These are phyloP conservation scores for Diaporthe sp. DNA, from an alignment of 2,329 filamentous ascomycete species.

Conservation along the genomic window DNA sequence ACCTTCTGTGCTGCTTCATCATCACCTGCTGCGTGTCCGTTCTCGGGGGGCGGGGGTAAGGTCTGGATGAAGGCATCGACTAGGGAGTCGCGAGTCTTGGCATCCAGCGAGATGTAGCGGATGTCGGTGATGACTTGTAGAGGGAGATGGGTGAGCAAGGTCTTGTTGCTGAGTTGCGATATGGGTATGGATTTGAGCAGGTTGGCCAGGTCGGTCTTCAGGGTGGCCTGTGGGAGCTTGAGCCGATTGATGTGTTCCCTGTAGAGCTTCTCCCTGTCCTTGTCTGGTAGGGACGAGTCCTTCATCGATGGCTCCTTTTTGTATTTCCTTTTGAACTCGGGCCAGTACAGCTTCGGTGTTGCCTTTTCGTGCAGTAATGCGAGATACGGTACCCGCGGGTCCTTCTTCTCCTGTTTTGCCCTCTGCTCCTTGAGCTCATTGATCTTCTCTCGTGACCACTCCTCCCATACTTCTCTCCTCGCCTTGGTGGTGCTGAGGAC, in stretches of 20 bases:
- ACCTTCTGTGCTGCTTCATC: constrained; percentile 65
- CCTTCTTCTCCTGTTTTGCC: constrained; percentile 82
- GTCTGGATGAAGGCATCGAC: constrained; percentile 77
- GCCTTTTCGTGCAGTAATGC: constrained; percentile 85
- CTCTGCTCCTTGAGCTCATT: constrained; percentile 79
- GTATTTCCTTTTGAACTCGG: constrained; percentile 94
- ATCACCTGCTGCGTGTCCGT: constrained; percentile 57
- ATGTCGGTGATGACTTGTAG: constrained; percentile 74
- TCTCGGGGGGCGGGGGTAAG: constrained; percentile 70
- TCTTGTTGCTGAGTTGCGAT: constrained; percentile 71
- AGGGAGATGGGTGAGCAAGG: constrained; percentile 71
- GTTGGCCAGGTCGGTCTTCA: constrained; percentile 78
- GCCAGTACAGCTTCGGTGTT: constrained; percentile 95
- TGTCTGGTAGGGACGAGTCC: constrained; percentile 78
- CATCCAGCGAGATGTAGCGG: constrained; percentile 77
- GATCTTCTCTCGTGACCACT: constrained; percentile 86
- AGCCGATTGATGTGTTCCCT: constrained; percentile 79
- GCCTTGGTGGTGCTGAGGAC: constrained; percentile 84
- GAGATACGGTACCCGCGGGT: constrained; percentile 87
- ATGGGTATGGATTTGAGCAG: constrained; percentile 75
- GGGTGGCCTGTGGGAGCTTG: constrained; percentile 74
- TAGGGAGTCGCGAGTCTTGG: constrained; percentile 72
- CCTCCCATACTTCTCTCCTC: constrained; percentile 85
- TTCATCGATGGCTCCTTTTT: constrained; percentile 86
- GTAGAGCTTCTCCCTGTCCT: constrained; percentile 85